These are phyloP conservation scores for Martensiomyces pterosporus DNA, from an alignment of 192 early-diverging fungal species.

Conservation along the genomic window DNA sequence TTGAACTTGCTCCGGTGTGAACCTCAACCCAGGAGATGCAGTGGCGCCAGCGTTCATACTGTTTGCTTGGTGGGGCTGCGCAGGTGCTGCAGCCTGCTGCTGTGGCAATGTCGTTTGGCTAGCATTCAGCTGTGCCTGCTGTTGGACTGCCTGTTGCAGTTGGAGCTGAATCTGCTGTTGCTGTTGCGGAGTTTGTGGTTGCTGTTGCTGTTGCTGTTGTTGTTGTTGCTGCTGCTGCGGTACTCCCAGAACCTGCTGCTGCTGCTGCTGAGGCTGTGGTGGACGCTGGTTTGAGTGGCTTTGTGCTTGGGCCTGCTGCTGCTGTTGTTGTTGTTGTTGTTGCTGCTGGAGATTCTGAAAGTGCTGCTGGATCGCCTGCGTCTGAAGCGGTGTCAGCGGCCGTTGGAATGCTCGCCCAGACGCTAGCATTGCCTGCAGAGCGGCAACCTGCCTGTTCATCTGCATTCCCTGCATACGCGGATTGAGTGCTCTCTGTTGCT, in stretches of 20 bases:
- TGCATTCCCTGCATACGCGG: conserved; percentile 23
- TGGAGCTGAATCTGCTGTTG: conserved; percentile 18
- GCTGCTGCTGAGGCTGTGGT: conserved; percentile 15
- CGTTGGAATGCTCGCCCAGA: conserved; percentile 23
- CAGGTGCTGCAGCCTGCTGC: conserved; percentile 9
- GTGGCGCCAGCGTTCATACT: neutral
- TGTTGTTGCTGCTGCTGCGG: conserved; percentile 18
- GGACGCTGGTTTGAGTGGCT: conserved; percentile 8
- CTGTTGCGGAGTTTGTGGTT: conserved; percentile 2
- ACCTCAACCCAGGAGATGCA: conserved; percentile 11
- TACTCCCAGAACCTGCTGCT: conserved; percentile 21
- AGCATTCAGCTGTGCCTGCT: conserved; percentile 11
- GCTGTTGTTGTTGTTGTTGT: conserved; percentile 19
- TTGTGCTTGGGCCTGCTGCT: conserved; percentile 15
- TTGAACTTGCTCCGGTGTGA: conserved; percentile 44
- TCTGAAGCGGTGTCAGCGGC: conserved; percentile 25
- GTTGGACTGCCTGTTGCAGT: conserved; percentile 14
- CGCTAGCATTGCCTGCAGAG: conserved; percentile 31
- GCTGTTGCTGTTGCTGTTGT: conserved; percentile 6
- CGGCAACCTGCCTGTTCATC: conserved; percentile 18
- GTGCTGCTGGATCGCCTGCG: conserved; percentile 31
- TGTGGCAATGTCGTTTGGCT: conserved; percentile 10
- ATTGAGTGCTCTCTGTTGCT: conserved; percentile 20
- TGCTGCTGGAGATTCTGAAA: conserved; percentile 24
- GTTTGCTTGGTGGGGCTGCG: neutral